Base-by-base conservation (phyloP, 306 rosid species). In the Cucumis hystrix region DNA sequence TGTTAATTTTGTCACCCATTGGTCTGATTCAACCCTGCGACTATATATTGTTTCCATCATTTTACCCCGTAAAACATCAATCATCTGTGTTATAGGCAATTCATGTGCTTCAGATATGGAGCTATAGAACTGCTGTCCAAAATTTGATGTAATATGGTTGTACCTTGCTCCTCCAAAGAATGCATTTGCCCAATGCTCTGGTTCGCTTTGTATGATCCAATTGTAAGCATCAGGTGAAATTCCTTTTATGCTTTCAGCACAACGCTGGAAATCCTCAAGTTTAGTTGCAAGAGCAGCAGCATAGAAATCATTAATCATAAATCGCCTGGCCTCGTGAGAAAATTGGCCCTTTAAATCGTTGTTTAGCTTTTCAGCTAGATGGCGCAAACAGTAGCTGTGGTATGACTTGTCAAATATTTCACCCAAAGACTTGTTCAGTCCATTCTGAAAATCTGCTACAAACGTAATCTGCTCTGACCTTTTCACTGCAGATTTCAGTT, bases 261-360 rank as follows among this genome's bases (percentile, higher is more conserved):
- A 79, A 6, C 83, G 85, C 67, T 92, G 87, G 68, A 92, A 96
- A 77, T 75, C 88, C 78, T 91, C 97, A 33, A 59, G 82, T 81
- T 85, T 92, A 78, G 93, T 83, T 11, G 98, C 91, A 72, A 88
- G 84, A 58, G 98, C 99, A 72, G 98, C 97, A 15, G 96, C 82
- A 82, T 95, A 87, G 65, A 92, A 86, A 79, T 95, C 99, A 83
- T 91, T 88, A 69, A 95, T 79, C 96, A 95, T 85, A 84, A 95
- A 95, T 28, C 97, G 89, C 78, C 99, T 92, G 63, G 99, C 99
- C 81, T 95, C 99, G 6, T 95, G 99, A 79, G 99, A 92, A 77
- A 92, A 91, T 74, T 95, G 97, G 30, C 96, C 97, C 89, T 91
- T 95, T 88, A 95, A 83, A 84, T 95, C 99, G 87, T 77, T 88